phyloP scores from a whole-genome alignment of 2,329 filamentous ascomycete genomes.

The Amylocarpus encephaloides region DNA sequence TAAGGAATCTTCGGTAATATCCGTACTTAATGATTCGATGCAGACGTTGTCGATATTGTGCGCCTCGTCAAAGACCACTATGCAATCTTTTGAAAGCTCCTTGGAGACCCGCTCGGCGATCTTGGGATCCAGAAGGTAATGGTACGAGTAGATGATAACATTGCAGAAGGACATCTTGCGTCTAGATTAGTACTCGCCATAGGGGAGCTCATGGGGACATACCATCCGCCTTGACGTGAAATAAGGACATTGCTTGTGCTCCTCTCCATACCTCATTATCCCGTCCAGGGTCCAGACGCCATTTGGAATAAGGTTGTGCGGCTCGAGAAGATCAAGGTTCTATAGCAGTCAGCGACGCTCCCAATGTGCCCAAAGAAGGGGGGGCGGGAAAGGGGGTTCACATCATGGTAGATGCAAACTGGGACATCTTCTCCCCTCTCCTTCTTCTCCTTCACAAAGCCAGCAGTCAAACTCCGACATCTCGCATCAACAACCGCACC shows the following conservation, averaged over 20 bases:
- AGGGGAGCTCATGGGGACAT: constrained; percentile 10
- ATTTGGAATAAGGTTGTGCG: constrained; percentile 88
- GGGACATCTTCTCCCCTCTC: constrained; percentile 91
- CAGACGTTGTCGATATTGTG: constrained; percentile 99
- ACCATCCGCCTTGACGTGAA: constrained; percentile 94
- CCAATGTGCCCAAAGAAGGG: background rate
- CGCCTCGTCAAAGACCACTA: constrained; percentile 96
- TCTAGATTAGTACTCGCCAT: constrained; percentile 9
- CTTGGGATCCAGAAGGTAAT: constrained; percentile 95
- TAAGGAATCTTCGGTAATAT: constrained; percentile 90
- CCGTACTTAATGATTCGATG: constrained; percentile 94
- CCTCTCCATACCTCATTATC: constrained; percentile 81
- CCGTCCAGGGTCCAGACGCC: constrained; percentile 95
- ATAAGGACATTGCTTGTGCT: constrained; percentile 96
- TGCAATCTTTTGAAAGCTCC: constrained; percentile 95
- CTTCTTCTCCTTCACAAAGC: constrained; percentile 97
- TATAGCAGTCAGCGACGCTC: constrained; percentile 33
- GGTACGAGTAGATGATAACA: constrained; percentile 98
- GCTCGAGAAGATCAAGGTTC: constrained; percentile 91
- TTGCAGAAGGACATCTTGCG: constrained; percentile 93
- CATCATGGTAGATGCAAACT: constrained; percentile 91
- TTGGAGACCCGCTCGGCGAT: constrained; percentile 79
- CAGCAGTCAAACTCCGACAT: constrained; percentile 89
- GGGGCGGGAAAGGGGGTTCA: constrained; percentile 34
- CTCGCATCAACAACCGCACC: constrained; percentile 90